A percentile compares a stretch with the other conserved stretches of the same genome.
These are phyloP conservation scores for Trifolium fragiferum DNA, from an alignment of 306 rosid genomes.

Conservation along the genomic window DNA sequence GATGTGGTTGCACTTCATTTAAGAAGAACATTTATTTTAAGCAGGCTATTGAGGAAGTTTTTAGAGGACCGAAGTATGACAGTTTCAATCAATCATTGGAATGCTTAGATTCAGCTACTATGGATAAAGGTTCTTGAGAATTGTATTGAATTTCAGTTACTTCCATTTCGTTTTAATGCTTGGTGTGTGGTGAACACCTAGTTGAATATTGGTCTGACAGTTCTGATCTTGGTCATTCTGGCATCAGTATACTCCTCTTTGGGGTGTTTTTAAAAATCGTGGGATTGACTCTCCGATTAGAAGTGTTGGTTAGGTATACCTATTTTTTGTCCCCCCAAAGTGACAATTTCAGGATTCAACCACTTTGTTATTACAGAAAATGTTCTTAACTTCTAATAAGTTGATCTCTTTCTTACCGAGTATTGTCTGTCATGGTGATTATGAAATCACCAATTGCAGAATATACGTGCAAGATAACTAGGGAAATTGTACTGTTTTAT, in stretches of 20 bases:
- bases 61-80: constrained; percentile 18
- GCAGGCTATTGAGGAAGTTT: constrained; percentile 38
- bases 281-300: background rate
- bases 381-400: background rate
- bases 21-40: constrained; percentile 8
- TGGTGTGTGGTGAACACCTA: constrained; percentile 6
- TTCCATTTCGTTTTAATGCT: constrained; percentile 7
- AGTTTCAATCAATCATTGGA: constrained; percentile 32
- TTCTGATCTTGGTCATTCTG: background rate
- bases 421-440: too few relatives aligned
- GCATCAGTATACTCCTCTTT: background rate
- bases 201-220: background rate
- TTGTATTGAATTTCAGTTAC: background rate
- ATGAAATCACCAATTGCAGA: too few relatives aligned
- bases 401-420: too few relatives aligned
- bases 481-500: too few relatives aligned
- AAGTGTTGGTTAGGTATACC: background rate
- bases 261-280: background rate
- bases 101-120: constrained; percentile 21
- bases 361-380: background rate
- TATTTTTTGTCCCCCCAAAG: background rate
- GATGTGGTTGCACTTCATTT: constrained; percentile 18
- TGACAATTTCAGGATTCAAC: background rate
- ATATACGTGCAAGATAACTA: too few relatives aligned
- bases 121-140: background rate